phyloP scores from a whole-genome alignment of 2,329 filamentous ascomycete species.

The Fusarium avenaceum region DNA sequence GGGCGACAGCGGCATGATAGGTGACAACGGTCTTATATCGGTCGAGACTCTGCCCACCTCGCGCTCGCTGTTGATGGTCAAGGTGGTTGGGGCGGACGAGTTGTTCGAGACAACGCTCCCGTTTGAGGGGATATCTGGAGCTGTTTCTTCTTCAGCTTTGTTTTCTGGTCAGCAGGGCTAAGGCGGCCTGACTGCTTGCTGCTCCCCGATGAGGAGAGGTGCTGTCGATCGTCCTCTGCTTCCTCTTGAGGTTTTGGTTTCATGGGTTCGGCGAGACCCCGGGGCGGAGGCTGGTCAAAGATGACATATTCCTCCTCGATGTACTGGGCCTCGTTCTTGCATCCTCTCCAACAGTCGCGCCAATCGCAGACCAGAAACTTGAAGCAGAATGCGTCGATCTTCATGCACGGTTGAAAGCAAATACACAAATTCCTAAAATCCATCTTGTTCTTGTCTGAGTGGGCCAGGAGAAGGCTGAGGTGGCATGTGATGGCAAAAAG shows the following conservation, averaged over 20 bases:
- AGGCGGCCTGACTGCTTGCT: constrained; percentile 63
- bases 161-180: constrained; percentile 42
- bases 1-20: constrained; percentile 75
- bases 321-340: constrained; percentile 87
- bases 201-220: constrained; percentile 73
- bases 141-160: constrained; percentile 60
- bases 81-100: constrained; percentile 60
- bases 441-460: constrained; percentile 98
- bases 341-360: constrained; percentile 97
- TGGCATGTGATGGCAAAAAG: constrained; percentile 98
- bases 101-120: constrained; percentile 60
- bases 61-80: constrained; percentile 61
- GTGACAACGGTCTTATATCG: constrained; percentile 70
- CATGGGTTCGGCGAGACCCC: constrained; percentile 59
- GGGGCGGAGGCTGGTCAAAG: constrained; percentile 70
- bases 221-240: constrained; percentile 45
- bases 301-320: constrained; percentile 76
- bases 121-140: constrained; percentile 57
- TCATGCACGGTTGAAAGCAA: constrained; percentile 97
- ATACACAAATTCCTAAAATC: constrained; percentile 95
- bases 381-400: constrained; percentile 95
- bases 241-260: constrained; percentile 47
- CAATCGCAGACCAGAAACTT: constrained; percentile 95
- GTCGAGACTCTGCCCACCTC: constrained; percentile 49
- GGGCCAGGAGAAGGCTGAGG: constrained; percentile 88